Evolutionary conservation across 2,329 filamentous ascomycete species (phyloP).

Genomic region (Sporothrix brunneoviolacea): DNA sequence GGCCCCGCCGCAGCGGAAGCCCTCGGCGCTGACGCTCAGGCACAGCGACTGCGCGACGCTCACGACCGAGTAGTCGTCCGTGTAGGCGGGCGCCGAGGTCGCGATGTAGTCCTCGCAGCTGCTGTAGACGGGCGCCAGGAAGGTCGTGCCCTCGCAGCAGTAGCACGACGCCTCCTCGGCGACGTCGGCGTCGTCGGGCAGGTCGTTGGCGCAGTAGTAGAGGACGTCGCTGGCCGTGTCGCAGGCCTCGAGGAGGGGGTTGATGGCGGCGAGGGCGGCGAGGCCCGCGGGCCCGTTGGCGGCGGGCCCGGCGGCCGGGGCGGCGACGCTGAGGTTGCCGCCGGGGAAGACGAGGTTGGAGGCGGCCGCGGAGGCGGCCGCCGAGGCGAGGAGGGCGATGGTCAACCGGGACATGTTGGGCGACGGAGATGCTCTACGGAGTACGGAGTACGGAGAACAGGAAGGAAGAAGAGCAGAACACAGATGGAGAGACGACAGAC

Average conservation of each 20-base stretch:
- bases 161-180: slow-evolving; percentile 17
- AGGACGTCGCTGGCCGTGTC: slow-evolving; percentile 16
- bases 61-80: slow-evolving; percentile 11
- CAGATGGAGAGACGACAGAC: too few relatives aligned
- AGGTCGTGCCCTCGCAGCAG: slow-evolving; percentile 19
- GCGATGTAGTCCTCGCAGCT: slow-evolving; percentile 22
- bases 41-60: slow-evolving; percentile 12
- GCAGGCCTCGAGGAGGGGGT: slow-evolving; percentile 17
- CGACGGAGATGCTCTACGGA: too few relatives aligned
- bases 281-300: too few relatives aligned
- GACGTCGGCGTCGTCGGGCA: slow-evolving; percentile 10
- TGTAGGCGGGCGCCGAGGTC: slow-evolving; percentile 9
- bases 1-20: slow-evolving; percentile 11
- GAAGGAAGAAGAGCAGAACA: too few relatives aligned
- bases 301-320: too few relatives aligned
- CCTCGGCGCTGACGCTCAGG: background rate
- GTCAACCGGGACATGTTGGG: too few relatives aligned
- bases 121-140: slow-evolving; percentile 18
- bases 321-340: too few relatives aligned
- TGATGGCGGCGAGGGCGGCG: background rate
- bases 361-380: too few relatives aligned
- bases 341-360: too few relatives aligned
- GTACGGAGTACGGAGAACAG: too few relatives aligned
- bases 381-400: too few relatives aligned
- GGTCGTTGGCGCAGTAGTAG: slow-evolving; percentile 14